phyloP scores from a whole-genome alignment of 192 early-diverging fungal genomes.

The Coemansia sp. region DNA sequence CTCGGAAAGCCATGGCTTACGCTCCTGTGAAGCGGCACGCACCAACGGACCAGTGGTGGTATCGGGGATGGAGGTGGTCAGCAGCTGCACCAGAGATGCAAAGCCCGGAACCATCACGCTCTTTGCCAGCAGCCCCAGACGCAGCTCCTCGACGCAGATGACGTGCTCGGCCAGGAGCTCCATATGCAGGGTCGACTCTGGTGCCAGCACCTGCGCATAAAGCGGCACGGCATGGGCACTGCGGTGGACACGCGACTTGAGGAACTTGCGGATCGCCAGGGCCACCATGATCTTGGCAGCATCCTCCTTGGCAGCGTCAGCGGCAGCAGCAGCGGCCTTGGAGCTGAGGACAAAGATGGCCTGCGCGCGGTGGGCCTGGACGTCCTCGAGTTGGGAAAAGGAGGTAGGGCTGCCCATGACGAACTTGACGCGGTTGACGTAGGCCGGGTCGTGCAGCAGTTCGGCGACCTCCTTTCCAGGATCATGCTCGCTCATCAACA shows the following conservation, averaged over 20 bases:
- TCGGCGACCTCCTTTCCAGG: conserved; percentile 58
- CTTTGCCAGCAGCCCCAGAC: conserved; percentile 68
- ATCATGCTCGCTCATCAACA: conserved; percentile 63
- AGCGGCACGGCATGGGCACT: conserved; percentile 31
- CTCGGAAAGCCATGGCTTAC: conserved; percentile 59
- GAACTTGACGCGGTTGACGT: conserved; percentile 66
- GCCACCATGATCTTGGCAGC: conserved; percentile 71
- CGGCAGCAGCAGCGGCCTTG: conserved; percentile 46
- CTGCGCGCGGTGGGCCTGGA: conserved; percentile 53
- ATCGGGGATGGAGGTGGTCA: conserved; percentile 67
- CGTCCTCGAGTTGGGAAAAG: conserved; percentile 58
- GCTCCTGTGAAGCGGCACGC: conserved; percentile 18
- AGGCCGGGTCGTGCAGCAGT: conserved; percentile 67
- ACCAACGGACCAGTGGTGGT: conserved; percentile 47
- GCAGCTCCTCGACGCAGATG: conserved; percentile 73
- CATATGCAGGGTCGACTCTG: conserved; percentile 72
- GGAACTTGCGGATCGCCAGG: conserved; percentile 68
- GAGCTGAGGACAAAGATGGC: conserved; percentile 66
- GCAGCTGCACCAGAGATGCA: conserved; percentile 63
- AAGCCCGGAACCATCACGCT: conserved; percentile 71
- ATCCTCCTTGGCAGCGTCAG: conserved; percentile 59
- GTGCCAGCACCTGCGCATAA: conserved; percentile 65
- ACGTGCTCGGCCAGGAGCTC: conserved; percentile 69
- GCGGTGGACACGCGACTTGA: conserved; percentile 24
- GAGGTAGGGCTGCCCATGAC: conserved; percentile 68